Evolutionary conservation across 352 stramenopile species (phyloP), one percentile per base, ranked within the genome.

Genomic region (Phytophthora citrophthora): DNA sequence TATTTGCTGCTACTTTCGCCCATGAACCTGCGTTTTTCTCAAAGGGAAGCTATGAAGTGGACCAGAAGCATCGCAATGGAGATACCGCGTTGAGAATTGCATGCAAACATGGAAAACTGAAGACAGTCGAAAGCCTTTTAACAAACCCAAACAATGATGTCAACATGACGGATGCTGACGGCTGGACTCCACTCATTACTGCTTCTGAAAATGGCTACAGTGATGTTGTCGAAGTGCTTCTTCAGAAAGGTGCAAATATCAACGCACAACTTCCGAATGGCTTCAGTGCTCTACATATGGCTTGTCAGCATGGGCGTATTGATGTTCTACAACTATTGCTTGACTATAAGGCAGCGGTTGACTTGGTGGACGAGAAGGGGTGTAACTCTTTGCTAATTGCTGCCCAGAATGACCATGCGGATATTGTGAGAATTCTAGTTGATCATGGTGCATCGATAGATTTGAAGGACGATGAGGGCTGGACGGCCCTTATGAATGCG

Each of bases 141-240:
- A 24, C 31, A 13, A 69, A 59, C 9, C 16, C 38, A 18, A 64
- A 53, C 39, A 59, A 58, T 18, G 59, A 61, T 34, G 53, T 68
- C 16, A 64, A 69, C 20, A 0, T 69, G 8, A 26, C 46, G 15
- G 45, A 62, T n/a, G 5, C 36, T 10, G 24, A 60, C 7, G 58
- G 40, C 9, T 66, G 49, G 49, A 61, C 49, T 20, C 38, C 61
- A 44, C 20, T 68, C 10, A 64, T 68, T 26, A 64, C 20, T 2
- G 61, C 61, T 2, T 43, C 36, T 24, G 31, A 8, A 7, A 3
- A 18, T 4, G 53, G 46, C 13, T 46, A 68, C 7, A 23, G 13
- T 13, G 53, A 62, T 10, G 39, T 68, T 5, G 45, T 64, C 11
- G 16, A 27, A 7, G 23, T 45, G 20, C 38, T 68, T 18, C 27